These are phyloP conservation scores for Aegilops longissima DNA, from an alignment of 176 grass and related monocot genomes.

Conservation along the genomic window DNA sequence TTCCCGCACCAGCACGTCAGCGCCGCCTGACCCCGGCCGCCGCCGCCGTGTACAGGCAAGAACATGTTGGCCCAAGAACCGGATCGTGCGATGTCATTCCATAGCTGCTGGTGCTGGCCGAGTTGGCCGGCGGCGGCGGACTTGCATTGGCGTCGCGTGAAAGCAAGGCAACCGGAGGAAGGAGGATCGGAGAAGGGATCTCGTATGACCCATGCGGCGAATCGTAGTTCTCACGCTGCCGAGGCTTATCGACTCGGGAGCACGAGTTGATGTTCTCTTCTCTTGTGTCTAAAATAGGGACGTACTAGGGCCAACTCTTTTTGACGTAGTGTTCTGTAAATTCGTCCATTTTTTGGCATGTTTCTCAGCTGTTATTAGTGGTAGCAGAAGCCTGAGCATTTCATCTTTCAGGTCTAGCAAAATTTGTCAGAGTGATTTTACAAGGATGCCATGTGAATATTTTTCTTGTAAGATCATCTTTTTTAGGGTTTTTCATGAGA, in stretches of 20 bases:
- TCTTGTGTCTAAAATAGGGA: not conserved
- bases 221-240: not conserved
- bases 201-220: not conserved
- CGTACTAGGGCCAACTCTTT: too few relatives aligned
- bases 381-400: conserved; percentile 14
- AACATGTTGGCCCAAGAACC: not conserved
- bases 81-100: not conserved
- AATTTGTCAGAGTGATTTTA: not conserved
- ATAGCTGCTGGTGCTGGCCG: not conserved
- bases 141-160: not conserved
- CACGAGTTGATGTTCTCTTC: not conserved
- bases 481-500: too few relatives aligned
- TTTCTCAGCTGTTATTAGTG: not conserved
- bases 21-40: conserved; percentile 15
- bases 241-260: not conserved
- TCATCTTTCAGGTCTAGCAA: conserved; percentile 7
- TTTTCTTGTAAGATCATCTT: not conserved
- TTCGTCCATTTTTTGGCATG: not conserved
- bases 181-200: not conserved
- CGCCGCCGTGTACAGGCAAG: not conserved
- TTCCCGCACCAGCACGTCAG: conserved; percentile 57
- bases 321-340: conserved; percentile 13
- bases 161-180: not conserved
- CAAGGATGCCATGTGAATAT: not conserved
- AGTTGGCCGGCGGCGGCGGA: not conserved